Evolutionary conservation across 2,329 filamentous ascomycete genomes (phyloP), one percentile per base, ranked within the genome.

Genomic region (Phaeosphaeriaceae sp.): DNA sequence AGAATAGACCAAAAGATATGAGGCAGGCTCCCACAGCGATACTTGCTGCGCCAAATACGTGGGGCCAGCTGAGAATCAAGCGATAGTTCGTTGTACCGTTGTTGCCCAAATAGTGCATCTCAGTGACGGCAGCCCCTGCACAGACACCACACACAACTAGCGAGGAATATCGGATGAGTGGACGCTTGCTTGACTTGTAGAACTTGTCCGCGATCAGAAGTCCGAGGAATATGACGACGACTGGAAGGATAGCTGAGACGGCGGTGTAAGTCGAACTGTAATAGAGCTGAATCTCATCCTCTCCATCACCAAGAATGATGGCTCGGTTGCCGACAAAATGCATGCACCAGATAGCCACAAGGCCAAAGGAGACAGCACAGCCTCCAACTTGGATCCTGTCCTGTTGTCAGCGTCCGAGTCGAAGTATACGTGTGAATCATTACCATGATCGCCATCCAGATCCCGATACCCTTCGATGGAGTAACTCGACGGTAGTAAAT

Each of bases 101-200:
- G 72, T 96, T 93, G n/a, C 91, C 91, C 19, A 94, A 81, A 69
- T 95, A 96, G 75, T 96, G 91, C 92, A 96, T 95, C 31, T 89
- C 90, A 58, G 90, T 92, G 50, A 95, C 89, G 21, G 91, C 89
- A 5, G 88, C 82, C 15, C 92, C 92, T 1, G 90, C 89, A 45
- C 93, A 82, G 1, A 87, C 71, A 7, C 92, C 91, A 9, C 90
- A 89, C 5, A 86, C 70, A 7, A 83, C 71, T 6, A 82, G 71
- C 3, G 77, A 69, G 6, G 66, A 57, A 58, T 68, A 65, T 9
- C 72, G 71, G 70, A 58, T 65, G 56, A 59, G 44, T 49, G 63
- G 44, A 60, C 71, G 58, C 67, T 66, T 60, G 70, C 61, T 72
- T 42, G 62, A 56, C 56, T 73, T 62, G 56, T 74, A 69, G 47